Conservation (phyloP, 352 stramenopile species). For the Globisporangium splendens region DNA sequence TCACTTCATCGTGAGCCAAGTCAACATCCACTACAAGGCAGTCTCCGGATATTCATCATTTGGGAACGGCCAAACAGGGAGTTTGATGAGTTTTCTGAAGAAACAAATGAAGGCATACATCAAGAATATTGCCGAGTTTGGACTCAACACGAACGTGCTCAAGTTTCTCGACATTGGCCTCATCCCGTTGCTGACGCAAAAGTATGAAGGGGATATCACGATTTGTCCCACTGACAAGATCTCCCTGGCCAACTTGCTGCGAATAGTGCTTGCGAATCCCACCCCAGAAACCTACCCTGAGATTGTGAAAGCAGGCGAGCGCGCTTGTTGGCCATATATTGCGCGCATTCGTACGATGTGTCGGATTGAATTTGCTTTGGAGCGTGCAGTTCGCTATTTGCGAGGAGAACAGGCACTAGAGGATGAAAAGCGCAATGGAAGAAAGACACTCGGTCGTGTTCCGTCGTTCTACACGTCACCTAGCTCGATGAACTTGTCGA, state of each 20-base stretch:
- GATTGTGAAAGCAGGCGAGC: slow-evolving; percentile 88
- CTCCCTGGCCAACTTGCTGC: slow-evolving; percentile 69
- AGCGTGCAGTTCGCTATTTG: slow-evolving; percentile 84
- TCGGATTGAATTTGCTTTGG: slow-evolving; percentile 95
- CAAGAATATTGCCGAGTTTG: slow-evolving; percentile 85
- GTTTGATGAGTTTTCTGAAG: slow-evolving; percentile 93
- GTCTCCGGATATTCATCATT: slow-evolving; percentile 75
- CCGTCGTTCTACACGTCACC: slow-evolving; percentile 87
- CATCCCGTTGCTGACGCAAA: slow-evolving; percentile 83
- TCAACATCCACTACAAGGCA: slow-evolving; percentile 87
- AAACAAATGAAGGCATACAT: slow-evolving; percentile 92
- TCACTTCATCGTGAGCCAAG: slow-evolving; percentile 98
- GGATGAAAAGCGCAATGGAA: slow-evolving; percentile 65
- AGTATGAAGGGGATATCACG: slow-evolving; percentile 99
- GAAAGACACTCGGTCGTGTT: slow-evolving; percentile 72
- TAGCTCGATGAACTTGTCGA: slow-evolving; percentile 82
- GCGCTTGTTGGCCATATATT: slow-evolving; percentile 91
- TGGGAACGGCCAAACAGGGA: slow-evolving; percentile 70
- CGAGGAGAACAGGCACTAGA: slow-evolving; percentile 78
- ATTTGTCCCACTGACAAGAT: slow-evolving; percentile 93
- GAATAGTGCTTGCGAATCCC: slow-evolving; percentile 83
- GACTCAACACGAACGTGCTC: slow-evolving; percentile 79
- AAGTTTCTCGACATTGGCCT: slow-evolving; percentile 81
- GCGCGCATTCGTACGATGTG: slow-evolving; percentile 95
- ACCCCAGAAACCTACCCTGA: slow-evolving; percentile 51